A percentile compares a stretch with the other conserved stretches of the same genome.
phyloP scores from a whole-genome alignment of 1,284 basidiomycete genomes.

The Ganoderma resinaceum region DNA sequence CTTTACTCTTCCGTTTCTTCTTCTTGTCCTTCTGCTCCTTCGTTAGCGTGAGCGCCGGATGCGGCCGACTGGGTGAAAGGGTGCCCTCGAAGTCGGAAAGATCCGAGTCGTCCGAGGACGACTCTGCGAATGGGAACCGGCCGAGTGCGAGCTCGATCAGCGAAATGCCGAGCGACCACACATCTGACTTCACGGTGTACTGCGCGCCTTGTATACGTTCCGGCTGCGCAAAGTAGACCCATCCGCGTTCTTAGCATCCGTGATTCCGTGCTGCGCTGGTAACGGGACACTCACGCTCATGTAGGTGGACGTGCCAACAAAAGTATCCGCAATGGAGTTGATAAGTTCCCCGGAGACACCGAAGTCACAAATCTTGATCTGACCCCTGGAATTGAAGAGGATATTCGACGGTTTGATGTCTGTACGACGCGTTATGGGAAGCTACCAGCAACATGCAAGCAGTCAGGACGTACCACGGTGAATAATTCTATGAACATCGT shows the following conservation, averaged over 20 bases:
- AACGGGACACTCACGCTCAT: slow-evolving; percentile 92
- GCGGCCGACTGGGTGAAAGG: slow-evolving; percentile 62
- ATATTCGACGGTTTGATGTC: slow-evolving; percentile 99
- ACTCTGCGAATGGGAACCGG: slow-evolving; percentile 90
- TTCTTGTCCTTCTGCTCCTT: slow-evolving; percentile 51
- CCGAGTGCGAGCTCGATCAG: slow-evolving; percentile 94
- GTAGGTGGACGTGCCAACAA: slow-evolving; percentile 98
- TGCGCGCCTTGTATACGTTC: slow-evolving; percentile 98
- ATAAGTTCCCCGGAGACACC: slow-evolving; percentile 98
- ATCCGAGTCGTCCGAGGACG: slow-evolving; percentile 68
- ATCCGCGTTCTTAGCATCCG: slow-evolving; percentile 22
- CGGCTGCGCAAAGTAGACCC: slow-evolving; percentile 61
- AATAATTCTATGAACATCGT: slow-evolving; percentile 99
- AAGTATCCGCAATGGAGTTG: slow-evolving; percentile 98
- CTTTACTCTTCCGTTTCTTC: slow-evolving; percentile 74
- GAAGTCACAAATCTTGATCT: slow-evolving; percentile 99
- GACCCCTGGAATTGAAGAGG: slow-evolving; percentile 90
- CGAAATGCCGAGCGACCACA: slow-evolving; percentile 96
- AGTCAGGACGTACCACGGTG: slow-evolving; percentile 77
- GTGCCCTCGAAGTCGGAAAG: slow-evolving; percentile 76
- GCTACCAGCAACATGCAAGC: background rate
- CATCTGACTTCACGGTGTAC: slow-evolving; percentile 97
- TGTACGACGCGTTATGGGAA: slow-evolving; percentile 42
- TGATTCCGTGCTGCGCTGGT: slow-evolving; percentile 4
- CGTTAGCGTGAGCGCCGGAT: slow-evolving; percentile 43